These are phyloP conservation scores for Sordariomycetes sp. DNA, from an alignment of 2,329 filamentous ascomycete species.

Conservation along the genomic window DNA sequence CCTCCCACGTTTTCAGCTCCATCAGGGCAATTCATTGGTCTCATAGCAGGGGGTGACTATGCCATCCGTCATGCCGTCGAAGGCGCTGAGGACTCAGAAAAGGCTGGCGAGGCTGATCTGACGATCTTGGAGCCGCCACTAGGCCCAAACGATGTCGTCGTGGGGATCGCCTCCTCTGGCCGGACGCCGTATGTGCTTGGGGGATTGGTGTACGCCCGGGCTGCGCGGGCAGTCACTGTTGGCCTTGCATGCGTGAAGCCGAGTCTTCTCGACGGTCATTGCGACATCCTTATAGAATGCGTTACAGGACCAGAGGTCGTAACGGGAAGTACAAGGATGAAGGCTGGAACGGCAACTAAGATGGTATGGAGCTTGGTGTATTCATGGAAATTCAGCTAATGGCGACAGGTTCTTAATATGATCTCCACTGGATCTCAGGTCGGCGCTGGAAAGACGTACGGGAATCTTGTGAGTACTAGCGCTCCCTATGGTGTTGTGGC, in stretches of 20 bases:
- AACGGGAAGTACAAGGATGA: slow-evolving; percentile 34
- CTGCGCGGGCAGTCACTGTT: slow-evolving; percentile 23
- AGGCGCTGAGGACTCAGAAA: slow-evolving; percentile 9
- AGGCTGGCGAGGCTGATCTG: slow-evolving; percentile 5
- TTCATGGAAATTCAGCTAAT: neutral
- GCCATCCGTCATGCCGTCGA: slow-evolving; percentile 10
- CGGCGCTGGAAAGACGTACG: slow-evolving; percentile 8
- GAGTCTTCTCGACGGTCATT: slow-evolving; percentile 4
- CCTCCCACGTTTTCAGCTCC: slow-evolving; percentile 10
- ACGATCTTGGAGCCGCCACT: slow-evolving; percentile 5
- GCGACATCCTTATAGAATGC: slow-evolving; percentile 21
- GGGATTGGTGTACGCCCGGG: slow-evolving; percentile 19
- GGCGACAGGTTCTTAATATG: slow-evolving; percentile 8
- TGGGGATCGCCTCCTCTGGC: slow-evolving; percentile 10
- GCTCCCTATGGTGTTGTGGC: neutral
- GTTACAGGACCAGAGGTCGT: slow-evolving; percentile 31
- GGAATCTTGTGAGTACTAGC: slow-evolving; percentile 7
- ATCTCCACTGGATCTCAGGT: slow-evolving; percentile 8
- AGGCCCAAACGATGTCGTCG: slow-evolving; percentile 5
- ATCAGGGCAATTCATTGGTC: slow-evolving; percentile 7
- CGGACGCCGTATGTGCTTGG: slow-evolving; percentile 10
- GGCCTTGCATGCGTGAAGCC: slow-evolving; percentile 24
- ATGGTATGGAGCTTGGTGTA: slow-evolving; percentile 12
- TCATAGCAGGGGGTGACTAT: slow-evolving; percentile 7
- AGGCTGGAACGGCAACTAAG: slow-evolving; percentile 35